Base-by-base conservation (phyloP, 2,329 filamentous ascomycete genomes). In the Ambrosiella cleistominuta region DNA sequence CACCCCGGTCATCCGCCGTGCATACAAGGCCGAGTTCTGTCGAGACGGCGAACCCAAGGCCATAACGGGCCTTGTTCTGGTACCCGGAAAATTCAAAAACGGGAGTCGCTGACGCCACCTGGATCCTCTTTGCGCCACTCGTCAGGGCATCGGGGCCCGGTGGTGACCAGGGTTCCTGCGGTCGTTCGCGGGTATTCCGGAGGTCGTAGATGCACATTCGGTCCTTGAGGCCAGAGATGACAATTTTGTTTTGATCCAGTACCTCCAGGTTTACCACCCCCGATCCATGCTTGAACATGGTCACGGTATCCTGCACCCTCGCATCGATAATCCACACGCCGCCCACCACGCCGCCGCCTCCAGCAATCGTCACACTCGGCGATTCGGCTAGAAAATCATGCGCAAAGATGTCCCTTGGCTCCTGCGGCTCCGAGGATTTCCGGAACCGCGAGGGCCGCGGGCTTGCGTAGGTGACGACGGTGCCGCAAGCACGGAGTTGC, bases 171-270 rank as follows among this genome's bases (percentile, higher is more conserved):
- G 7, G 44, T 47, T 47, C 44, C n/a, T 47, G n/a, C 27, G 27
- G 27, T 27, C 27, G 27, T 42, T 42, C 39, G 39, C 47, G 57
- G 9, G 40, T 57, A 35, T 72, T 79, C 1, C 81, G 77, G 38
- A 77, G 61, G 62, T 84, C 81, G 63, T 81, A 83, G 4, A 82
- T 66, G 1, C 70, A 70, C 69, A 83, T 75, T 57, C 64, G 69
- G 64, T 70, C 71, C 38, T 67, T 63, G 1, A 80, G 66, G 1
- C 79, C 78, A 0, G 77, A 74, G 2, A 75, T 75, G 1, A 83
- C 68, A 17, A 82, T 68, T 50, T 76, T 73, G 7, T 60, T 19
- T 8, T 57, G 54, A 36, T 39, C 42, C 5, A 57, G 17, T 1
- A 57, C 55, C 7, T 51, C 27, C 7, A 60, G 36, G 13, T 57